A percentile compares a stretch with the other conserved stretches of the same genome.
phyloP scores from a whole-genome alignment of 208 protist genomes.

The Trypanosoma melophagium region DNA sequence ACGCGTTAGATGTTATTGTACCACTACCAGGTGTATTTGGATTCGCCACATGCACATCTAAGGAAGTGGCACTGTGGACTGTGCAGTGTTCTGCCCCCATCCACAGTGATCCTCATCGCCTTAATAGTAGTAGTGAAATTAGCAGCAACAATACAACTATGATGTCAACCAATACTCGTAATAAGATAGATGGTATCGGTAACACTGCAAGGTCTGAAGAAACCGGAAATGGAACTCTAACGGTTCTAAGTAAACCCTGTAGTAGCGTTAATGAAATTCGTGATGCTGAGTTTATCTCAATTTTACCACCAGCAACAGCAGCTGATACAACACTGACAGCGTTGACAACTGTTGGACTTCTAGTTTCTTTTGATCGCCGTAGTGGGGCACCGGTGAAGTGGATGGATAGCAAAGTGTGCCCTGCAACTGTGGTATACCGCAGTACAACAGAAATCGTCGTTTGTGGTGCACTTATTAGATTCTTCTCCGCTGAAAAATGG shows the following conservation, averaged over 20 bases:
- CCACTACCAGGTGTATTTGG: slow-evolving; percentile 37
- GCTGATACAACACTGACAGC: slow-evolving; percentile 27
- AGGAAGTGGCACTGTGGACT: slow-evolving; percentile 31
- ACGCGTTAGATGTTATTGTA: slow-evolving; percentile 51
- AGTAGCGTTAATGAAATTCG: slow-evolving; percentile 58
- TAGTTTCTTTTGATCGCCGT: slow-evolving; percentile 62
- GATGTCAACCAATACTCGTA: not conserved
- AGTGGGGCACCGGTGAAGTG: slow-evolving; percentile 70
- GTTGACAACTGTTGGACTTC: slow-evolving; percentile 57
- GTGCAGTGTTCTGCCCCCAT: not conserved
- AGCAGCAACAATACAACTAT: not conserved
- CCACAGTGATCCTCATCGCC: not conserved
- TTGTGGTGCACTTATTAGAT: slow-evolving; percentile 52
- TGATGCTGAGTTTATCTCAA: slow-evolving; percentile 57
- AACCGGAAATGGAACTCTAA: slow-evolving; percentile 17
- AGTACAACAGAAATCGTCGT: slow-evolving; percentile 47
- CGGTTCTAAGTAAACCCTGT: slow-evolving; percentile 62
- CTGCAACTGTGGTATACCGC: slow-evolving; percentile 35
- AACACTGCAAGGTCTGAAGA: slow-evolving; percentile 1
- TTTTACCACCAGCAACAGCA: slow-evolving; percentile 15
- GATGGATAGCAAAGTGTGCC: slow-evolving; percentile 87
- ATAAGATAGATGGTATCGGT: not conserved
- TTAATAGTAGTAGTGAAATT: not conserved
- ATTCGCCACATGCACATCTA: slow-evolving; percentile 56
- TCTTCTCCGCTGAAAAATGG: slow-evolving; percentile 64